Base-by-base conservation (phyloP, 768 basidiomycete genomes). In the Dacryopinax primogenitus region DNA sequence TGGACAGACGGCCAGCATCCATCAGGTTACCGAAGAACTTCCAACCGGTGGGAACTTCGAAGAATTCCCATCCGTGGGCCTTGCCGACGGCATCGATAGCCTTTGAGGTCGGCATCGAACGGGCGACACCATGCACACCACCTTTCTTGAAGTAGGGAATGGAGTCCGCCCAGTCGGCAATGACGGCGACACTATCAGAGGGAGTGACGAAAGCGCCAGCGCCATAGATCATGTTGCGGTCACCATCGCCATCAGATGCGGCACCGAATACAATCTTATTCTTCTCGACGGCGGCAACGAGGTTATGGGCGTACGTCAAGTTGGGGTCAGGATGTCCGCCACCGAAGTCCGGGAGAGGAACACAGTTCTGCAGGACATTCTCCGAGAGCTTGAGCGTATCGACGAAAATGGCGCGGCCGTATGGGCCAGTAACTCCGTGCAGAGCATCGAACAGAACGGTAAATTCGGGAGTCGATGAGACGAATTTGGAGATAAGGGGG, bases 11-110 rank as follows among this genome's bases (percentile, higher is more conserved):
- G 0, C 94, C 95, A 21, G 96, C 96, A 74, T 99, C 96, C 96
- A 99, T 99, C 70, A 99, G 80, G 77, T 98, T 99, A 58, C 96
- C 96, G 73, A 99, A 99, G 84, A 99, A 99, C 77, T 99, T 99
- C 93, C 93, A 97, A 68, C 95, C 93, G 23, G 96, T 99, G 2
- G 96, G 96, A 21, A 98, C 95, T 74, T 97, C 96, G 71, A 95
- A 96, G 73, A 84, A 86, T 74, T 95, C 90, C 44, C 96, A 75
- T 13, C 89, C 88, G 79, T 94, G 96, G 73, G 86, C 89, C 81
- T 93, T 83, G 15, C 94, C 95, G 26, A 98, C 95, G 13, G 91
- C 82, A 76, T 97, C 96, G 73, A 99, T 92, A 39, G 96, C 95
- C 69, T 90, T 95, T 72, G 87, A 88, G 0, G 95, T 99, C 4